Percentiles rank a stretch among this genome's conserved stretches.
These are phyloP conservation scores for Astrothelium subdiscretum DNA, from an alignment of 495 filamentous ascomycete species.

Conservation along the genomic window DNA sequence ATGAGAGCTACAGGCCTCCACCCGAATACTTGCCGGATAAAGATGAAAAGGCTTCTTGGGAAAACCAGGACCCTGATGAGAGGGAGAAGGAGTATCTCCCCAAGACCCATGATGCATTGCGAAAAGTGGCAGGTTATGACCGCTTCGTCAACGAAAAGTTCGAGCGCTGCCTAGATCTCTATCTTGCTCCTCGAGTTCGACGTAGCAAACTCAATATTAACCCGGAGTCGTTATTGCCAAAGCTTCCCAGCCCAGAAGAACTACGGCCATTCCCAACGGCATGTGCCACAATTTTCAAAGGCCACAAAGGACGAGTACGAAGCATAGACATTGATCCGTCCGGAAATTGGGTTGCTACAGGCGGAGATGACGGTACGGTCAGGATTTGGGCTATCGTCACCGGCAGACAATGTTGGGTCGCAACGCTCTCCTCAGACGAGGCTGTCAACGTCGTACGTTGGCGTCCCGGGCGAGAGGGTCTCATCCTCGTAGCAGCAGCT, in stretches of 20 bases:
- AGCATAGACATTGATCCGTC: conserved; percentile 67
- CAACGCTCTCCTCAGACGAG: conserved; percentile 67
- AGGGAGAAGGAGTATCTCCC: conserved; percentile 82
- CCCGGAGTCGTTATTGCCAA: conserved; percentile 83
- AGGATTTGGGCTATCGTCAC: conserved; percentile 82
- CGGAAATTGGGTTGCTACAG: conserved; percentile 72
- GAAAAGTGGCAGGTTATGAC: conserved; percentile 88
- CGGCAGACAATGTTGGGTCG: conserved; percentile 78
- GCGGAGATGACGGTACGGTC: conserved; percentile 88
- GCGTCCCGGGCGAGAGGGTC: conserved; percentile 71
- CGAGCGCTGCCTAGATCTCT: conserved; percentile 88
- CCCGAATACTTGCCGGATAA: conserved; percentile 82
- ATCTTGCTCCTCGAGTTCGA: conserved; percentile 82
- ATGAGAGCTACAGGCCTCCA: conserved; percentile 93
- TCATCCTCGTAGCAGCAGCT: conserved; percentile 69
- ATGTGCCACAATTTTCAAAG: conserved; percentile 69
- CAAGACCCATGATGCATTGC: conserved; percentile 64
- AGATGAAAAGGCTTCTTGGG: conserved; percentile 80
- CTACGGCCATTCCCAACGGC: conserved; percentile 86
- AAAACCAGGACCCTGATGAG: conserved; percentile 79
- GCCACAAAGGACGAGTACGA: conserved; percentile 81
- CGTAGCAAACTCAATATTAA: conserved; percentile 95
- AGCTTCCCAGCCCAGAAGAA: conserved; percentile 88
- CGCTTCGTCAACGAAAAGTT: conserved; percentile 89
- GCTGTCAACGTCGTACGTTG: conserved; percentile 79